Conservation (phyloP, 2,329 filamentous ascomycete species). For the Diaporthe destruens region DNA sequence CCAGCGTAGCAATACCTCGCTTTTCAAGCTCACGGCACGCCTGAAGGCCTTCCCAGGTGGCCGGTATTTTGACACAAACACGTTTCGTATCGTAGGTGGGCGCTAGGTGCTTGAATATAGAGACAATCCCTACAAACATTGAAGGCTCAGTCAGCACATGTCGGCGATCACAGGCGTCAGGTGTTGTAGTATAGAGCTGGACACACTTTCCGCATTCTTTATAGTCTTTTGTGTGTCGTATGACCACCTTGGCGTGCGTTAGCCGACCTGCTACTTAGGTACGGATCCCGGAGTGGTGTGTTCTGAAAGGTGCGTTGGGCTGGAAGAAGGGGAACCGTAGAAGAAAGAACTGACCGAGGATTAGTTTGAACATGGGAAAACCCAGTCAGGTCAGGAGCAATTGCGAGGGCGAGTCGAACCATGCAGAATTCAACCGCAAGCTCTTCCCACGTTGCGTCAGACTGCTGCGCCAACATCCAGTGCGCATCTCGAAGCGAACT, state of each 20-base stretch:
- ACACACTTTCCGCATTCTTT: slow-evolving; percentile 63
- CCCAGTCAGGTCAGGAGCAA: slow-evolving; percentile 63
- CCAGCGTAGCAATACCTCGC: slow-evolving; percentile 68
- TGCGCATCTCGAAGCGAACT: slow-evolving; percentile 53
- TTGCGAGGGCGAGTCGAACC: slow-evolving; percentile 65
- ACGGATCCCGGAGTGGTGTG: too few species aligned
- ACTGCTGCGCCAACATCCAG: slow-evolving; percentile 49
- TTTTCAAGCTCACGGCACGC: slow-evolving; percentile 68
- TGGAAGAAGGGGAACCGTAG: too few species aligned
- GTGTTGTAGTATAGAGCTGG: background rate
- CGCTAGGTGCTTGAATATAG: slow-evolving; percentile 59
- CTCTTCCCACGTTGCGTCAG: slow-evolving; percentile 55
- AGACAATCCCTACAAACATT: slow-evolving; percentile 59
- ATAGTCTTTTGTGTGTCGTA: slow-evolving; percentile 64
- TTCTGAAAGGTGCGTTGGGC: too few species aligned
- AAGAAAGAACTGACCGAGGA: slow-evolving; percentile 52
- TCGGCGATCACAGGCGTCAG: background rate
- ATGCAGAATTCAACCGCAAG: slow-evolving; percentile 70
- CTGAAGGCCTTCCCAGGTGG: slow-evolving; percentile 73
- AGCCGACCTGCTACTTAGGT: too few species aligned
- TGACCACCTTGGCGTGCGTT: slow-evolving; percentile 50
- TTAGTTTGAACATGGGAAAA: slow-evolving; percentile 72
- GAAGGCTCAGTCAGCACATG: background rate
- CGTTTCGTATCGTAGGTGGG: slow-evolving; percentile 59
- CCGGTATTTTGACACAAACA: slow-evolving; percentile 73